phyloP scores from a whole-genome alignment of 352 stramenopile species.

The Blastocystis sp. region DNA sequence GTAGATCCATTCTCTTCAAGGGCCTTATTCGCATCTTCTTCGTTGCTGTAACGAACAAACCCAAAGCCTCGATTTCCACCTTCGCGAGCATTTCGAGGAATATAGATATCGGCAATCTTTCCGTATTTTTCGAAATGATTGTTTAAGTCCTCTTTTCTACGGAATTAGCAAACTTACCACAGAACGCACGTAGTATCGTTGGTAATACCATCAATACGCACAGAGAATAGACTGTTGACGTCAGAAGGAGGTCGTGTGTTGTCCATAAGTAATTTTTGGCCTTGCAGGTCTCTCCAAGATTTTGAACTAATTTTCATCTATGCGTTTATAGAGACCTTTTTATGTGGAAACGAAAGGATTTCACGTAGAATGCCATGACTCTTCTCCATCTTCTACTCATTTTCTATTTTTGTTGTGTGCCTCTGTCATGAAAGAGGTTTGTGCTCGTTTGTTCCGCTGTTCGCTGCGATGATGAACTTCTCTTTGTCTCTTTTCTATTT shows the following conservation, averaged over 20 bases:
- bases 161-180: neutral
- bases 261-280: neutral
- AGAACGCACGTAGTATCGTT: constrained; percentile 15
- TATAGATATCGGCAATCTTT: constrained; percentile 56
- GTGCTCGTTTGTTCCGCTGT: neutral
- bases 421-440: neutral
- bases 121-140: constrained; percentile 43
- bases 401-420: neutral
- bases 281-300: constrained; percentile 29
- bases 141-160: constrained; percentile 57
- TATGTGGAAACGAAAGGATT: neutral
- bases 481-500: no score
- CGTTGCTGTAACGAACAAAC: constrained; percentile 48
- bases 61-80: constrained; percentile 46
- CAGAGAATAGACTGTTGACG: constrained; percentile 9
- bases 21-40: constrained; percentile 13
- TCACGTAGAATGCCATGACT: no score
- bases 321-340: neutral
- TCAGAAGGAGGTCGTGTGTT: constrained; percentile 27
- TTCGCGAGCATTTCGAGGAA: constrained; percentile 9
- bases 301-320: neutral
- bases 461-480: no score
- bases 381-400: no score
- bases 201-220: constrained; percentile 22
- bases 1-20: constrained; percentile 9